phyloP scores from a whole-genome alignment of 306 rosid species.

The Amphicarpaea edgeworthii region DNA sequence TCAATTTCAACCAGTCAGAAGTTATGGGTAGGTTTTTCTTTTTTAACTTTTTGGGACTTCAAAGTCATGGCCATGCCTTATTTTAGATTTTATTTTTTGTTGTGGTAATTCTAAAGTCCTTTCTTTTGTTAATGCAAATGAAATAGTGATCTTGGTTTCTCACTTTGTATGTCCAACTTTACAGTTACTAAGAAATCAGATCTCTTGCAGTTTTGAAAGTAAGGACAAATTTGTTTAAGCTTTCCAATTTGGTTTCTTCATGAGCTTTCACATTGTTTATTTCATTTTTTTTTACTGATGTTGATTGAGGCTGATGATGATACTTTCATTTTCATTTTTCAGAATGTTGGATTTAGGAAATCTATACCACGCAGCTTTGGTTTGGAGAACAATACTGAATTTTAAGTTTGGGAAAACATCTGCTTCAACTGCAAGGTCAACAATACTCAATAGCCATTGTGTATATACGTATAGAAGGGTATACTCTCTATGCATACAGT shows the following conservation, averaged over 20 bases:
- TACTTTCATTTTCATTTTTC: constrained; percentile 21
- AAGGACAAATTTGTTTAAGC: neutral
- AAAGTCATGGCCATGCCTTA: constrained; percentile 17
- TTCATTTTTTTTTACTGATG: constrained; percentile 13
- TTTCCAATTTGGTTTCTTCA: no score
- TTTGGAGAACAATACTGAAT: neutral
- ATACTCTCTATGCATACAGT: neutral
- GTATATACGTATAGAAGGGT: constrained; percentile 10
- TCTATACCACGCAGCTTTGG: neutral
- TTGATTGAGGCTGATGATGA: constrained; percentile 17
- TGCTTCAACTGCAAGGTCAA: neutral
- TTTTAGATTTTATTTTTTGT: constrained; percentile 11
- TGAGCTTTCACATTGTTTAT: constrained; percentile 21
- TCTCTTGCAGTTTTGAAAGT: neutral
- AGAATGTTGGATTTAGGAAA: constrained; percentile 31
- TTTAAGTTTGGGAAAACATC: neutral
- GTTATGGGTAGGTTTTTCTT: constrained; percentile 17
- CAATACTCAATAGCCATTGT: neutral
- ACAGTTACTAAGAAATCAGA: neutral
- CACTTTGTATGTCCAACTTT: constrained; percentile 4
- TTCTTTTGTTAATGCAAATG: constrained; percentile 12
- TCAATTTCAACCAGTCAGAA: constrained; percentile 5
- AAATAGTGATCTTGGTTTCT: constrained; percentile 16
- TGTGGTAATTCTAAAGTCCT: neutral
- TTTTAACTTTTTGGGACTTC: constrained; percentile 8